Conservation (phyloP, 1,284 basidiomycete species). For the Volvariella surrecta region DNA sequence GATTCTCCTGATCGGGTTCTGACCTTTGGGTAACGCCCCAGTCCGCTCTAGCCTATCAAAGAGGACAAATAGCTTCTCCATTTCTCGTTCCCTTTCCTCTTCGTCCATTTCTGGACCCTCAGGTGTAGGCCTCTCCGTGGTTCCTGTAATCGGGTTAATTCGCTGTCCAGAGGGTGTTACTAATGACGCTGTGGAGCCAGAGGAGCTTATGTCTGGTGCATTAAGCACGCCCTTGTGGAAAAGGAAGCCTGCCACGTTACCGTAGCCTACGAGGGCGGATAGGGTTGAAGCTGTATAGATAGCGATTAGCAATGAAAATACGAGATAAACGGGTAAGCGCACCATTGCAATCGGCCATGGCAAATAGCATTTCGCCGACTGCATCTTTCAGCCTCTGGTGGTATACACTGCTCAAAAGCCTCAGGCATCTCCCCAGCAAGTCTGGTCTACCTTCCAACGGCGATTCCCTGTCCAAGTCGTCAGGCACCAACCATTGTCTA, state of each 20-base stretch:
- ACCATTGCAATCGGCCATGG: conserved; percentile 77
- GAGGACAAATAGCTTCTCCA: conserved; percentile 82
- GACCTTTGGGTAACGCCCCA: conserved; percentile 51
- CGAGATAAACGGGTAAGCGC: conserved; percentile 11
- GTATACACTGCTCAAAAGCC: conserved; percentile 70
- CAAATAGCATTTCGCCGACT: conserved; percentile 81
- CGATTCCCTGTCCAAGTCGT: conserved; percentile 68
- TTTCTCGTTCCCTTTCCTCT: conserved; percentile 87
- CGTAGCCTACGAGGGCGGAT: conserved; percentile 77
- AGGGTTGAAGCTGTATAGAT: conserved; percentile 48
- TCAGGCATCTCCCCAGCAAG: conserved; percentile 69
- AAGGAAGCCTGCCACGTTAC: conserved; percentile 87
- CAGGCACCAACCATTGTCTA: conserved; percentile 61
- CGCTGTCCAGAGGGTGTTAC: conserved; percentile 34
- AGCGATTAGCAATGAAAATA: conserved; percentile 2
- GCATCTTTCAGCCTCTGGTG: conserved; percentile 64
- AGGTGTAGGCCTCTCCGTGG: conserved; percentile 31
- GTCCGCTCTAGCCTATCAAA: conserved; percentile 82
- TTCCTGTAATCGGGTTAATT: conserved; percentile 80
- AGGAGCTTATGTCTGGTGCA: conserved; percentile 36
- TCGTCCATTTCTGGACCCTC: conserved; percentile 66
- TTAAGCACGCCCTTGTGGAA: conserved; percentile 81
- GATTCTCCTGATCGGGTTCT: conserved; percentile 72
- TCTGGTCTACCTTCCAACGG: conserved; percentile 67
- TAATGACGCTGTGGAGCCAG: conserved; percentile 19